Percentiles rank a stretch among this genome's conserved stretches.
These are phyloP conservation scores for Phytophthora sp. DNA, from an alignment of 352 stramenopile genomes.

Conservation along the genomic window DNA sequence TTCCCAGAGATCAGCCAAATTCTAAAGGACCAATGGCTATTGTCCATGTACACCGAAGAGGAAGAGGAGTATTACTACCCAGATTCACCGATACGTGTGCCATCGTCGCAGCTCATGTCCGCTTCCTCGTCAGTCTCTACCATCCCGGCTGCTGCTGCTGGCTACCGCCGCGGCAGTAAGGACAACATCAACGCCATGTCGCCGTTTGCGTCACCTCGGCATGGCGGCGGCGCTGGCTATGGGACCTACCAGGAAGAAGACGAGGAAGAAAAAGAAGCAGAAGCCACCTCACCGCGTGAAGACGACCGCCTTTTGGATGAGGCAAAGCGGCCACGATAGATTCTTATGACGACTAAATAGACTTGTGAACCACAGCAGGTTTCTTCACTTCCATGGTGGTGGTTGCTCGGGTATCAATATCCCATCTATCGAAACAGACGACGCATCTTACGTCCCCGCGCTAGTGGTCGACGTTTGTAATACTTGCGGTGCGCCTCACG, in stretches of 20 bases:
- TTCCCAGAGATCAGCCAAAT: slow-evolving; percentile 85
- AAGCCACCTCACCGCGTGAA: slow-evolving; percentile 29
- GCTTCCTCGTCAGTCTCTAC: slow-evolving; percentile 48
- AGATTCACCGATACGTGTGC: slow-evolving; percentile 19
- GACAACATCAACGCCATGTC: slow-evolving; percentile 44
- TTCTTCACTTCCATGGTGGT: background rate
- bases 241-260: slow-evolving; percentile 36
- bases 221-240: slow-evolving; percentile 24
- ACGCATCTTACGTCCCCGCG: slow-evolving; percentile 61
- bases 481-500: slow-evolving; percentile 85
- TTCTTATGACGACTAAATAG: slow-evolving; percentile 50
- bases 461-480: slow-evolving; percentile 77
- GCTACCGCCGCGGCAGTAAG: slow-evolving; percentile 42
- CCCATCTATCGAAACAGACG: slow-evolving; percentile 53
- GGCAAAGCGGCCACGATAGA: slow-evolving; percentile 55
- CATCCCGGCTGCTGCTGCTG: slow-evolving; percentile 25
- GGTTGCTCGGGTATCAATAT: background rate
- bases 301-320: slow-evolving; percentile 46
- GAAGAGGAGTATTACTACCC: slow-evolving; percentile 59
- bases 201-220: slow-evolving; percentile 31
- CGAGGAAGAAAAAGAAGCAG: slow-evolving; percentile 23
- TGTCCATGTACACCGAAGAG: slow-evolving; percentile 62
- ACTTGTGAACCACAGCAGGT: slow-evolving; percentile 32
- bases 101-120: slow-evolving; percentile 37
- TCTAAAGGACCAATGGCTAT: slow-evolving; percentile 77